These are phyloP conservation scores for Aureobasidium sp. DNA, from an alignment of 2,329 filamentous ascomycete genomes.

Conservation along the genomic window DNA sequence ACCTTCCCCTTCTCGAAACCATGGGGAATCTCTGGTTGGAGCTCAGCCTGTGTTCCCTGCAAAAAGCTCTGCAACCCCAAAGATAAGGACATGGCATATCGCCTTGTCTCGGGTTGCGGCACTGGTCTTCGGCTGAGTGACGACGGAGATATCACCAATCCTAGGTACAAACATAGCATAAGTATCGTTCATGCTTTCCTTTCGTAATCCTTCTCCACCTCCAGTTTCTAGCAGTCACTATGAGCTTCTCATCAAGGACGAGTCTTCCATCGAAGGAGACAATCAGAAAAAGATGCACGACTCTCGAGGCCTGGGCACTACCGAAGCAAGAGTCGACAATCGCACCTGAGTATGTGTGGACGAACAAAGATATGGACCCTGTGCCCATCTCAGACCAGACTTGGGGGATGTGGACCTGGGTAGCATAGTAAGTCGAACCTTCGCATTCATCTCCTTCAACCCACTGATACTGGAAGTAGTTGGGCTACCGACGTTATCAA, in stretches of 20 bases:
- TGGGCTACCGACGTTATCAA: conserved; percentile 38
- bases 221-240: not conserved
- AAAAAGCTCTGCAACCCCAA: not conserved
- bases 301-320: conserved; percentile 40
- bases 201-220: not conserved
- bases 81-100: not conserved
- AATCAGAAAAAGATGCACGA: conserved; percentile 36
- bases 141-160: not conserved
- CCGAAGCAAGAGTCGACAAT: conserved; percentile 43
- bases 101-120: not conserved
- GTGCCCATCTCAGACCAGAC: conserved; percentile 26
- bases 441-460: not conserved
- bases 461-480: not conserved
- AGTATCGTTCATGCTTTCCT: not conserved
- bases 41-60: not conserved
- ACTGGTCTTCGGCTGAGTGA: not conserved
- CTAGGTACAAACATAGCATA: not conserved
- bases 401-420: conserved; percentile 34
- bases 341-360: conserved; percentile 39
- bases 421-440: conserved; percentile 26
- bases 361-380: conserved; percentile 33
- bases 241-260: not conserved
- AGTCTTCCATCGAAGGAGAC: conserved; percentile 30
- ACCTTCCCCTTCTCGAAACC: not conserved
- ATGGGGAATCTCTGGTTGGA: not conserved